Percentiles rank a stretch among this genome's conserved stretches.
These are phyloP conservation scores for Fraxinus sp. DNA, from an alignment of 305 asterid species.

Conservation along the genomic window DNA sequence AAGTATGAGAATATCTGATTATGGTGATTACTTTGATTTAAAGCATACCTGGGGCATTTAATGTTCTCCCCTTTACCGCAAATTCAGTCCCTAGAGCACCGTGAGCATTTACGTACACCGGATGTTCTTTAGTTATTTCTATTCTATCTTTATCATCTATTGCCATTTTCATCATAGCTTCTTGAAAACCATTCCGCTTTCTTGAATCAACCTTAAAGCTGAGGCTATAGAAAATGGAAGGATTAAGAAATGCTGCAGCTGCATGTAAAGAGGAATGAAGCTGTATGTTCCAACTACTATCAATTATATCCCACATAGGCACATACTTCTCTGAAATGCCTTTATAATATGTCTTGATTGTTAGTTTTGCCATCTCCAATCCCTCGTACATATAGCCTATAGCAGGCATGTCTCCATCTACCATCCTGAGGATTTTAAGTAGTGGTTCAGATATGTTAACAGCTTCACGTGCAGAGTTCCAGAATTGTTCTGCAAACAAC, in stretches of 20 bases:
- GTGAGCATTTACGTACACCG: slow-evolving; percentile 40
- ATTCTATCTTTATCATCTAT: slow-evolving; percentile 37
- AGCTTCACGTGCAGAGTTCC: slow-evolving; percentile 47
- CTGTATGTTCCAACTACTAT: slow-evolving; percentile 44
- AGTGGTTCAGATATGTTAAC: slow-evolving; percentile 40
- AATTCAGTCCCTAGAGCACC: slow-evolving; percentile 54
- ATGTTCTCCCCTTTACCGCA: slow-evolving; percentile 45
- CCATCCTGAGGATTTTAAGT: slow-evolving; percentile 36
- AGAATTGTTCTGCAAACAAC: slow-evolving; percentile 34
- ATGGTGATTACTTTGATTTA: neutral
- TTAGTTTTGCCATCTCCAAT: slow-evolving; percentile 41
- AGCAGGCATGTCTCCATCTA: slow-evolving; percentile 54
- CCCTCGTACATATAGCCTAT: slow-evolving; percentile 50
- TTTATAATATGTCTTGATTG: slow-evolving; percentile 43
- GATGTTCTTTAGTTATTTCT: slow-evolving; percentile 46
- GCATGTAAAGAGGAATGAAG: slow-evolving; percentile 43
- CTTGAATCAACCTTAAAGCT: slow-evolving; percentile 37
- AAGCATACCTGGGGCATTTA: slow-evolving; percentile 48
- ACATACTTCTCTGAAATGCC: slow-evolving; percentile 40
- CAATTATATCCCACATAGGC: slow-evolving; percentile 47
- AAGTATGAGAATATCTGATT: neutral
- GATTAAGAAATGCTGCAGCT: slow-evolving; percentile 54
- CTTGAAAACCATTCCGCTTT: slow-evolving; percentile 51
- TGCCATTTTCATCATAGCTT: slow-evolving; percentile 45
- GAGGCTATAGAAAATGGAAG: slow-evolving; percentile 38